Conservation (phyloP, 305 asterid genomes). For the Fraxinus ornus region DNA sequence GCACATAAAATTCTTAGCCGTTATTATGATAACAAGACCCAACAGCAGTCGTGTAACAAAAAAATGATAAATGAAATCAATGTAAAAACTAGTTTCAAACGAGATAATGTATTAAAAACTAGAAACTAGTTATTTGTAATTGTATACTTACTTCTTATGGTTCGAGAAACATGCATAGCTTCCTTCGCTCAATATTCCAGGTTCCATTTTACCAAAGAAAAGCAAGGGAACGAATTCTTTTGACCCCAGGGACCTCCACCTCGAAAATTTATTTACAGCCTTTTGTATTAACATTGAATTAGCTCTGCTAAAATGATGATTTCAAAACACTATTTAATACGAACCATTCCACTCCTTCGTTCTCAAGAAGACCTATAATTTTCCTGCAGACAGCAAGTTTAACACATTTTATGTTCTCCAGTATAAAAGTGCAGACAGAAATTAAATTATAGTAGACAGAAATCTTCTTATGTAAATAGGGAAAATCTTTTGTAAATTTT, state of each 20-base stretch:
- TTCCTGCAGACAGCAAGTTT: background rate
- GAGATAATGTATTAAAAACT: background rate
- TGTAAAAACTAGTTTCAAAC: background rate
- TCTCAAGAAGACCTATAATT: background rate
- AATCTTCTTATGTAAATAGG: background rate
- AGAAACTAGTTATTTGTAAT: background rate
- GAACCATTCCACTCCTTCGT: background rate
- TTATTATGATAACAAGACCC: background rate
- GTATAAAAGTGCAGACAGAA: background rate
- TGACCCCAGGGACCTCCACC: constrained; percentile 30
- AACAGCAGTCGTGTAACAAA: background rate
- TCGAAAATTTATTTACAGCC: constrained; percentile 29
- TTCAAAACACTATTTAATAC: background rate
- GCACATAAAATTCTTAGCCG: background rate
- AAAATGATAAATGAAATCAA: background rate
- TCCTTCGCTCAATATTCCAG: background rate
- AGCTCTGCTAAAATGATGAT: background rate
- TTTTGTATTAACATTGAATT: constrained; percentile 36
- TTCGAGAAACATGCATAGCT: constrained; percentile 16
- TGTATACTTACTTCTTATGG: constrained; percentile 21
- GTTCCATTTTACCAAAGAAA: constrained; percentile 27
- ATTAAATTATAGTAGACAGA: background rate
- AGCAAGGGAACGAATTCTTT: constrained; percentile 18
- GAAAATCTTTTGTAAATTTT: background rate
- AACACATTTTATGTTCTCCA: background rate